Evolutionary conservation across 2,329 filamentous ascomycete genomes (phyloP).

Genomic region (Zymoseptoria passerinii): DNA sequence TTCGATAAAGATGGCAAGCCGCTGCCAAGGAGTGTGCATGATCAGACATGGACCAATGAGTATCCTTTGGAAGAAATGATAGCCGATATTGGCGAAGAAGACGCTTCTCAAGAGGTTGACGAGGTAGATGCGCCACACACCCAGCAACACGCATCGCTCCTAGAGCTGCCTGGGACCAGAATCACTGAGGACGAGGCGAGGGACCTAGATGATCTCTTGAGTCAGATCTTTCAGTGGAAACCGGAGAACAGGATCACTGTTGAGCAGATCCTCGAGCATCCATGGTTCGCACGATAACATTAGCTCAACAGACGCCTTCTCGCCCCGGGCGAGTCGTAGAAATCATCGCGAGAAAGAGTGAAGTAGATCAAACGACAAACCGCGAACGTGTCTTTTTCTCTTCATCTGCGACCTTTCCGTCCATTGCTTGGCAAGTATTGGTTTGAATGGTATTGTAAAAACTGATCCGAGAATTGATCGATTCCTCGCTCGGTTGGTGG

Average conservation of each 20-base stretch:
- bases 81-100: conserved; percentile 2
- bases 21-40: neutral
- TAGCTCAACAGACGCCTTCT: neutral
- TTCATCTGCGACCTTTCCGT: too few species aligned
- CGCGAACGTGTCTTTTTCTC: too few species aligned
- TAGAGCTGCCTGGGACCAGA: neutral
- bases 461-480: too few species aligned
- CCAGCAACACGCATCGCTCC: neutral
- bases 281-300: neutral
- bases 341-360: too few species aligned
- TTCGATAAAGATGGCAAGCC: conserved; percentile 7
- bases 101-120: neutral
- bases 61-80: conserved; percentile 4
- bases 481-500: too few species aligned
- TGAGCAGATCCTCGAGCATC: conserved; percentile 3
- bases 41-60: neutral
- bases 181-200: neutral
- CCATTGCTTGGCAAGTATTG: too few species aligned
- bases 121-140: neutral
- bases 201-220: neutral
- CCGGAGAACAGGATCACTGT: conserved; percentile 1
- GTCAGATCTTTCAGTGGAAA: neutral
- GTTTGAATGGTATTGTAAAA: too few species aligned
- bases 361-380: too few species aligned
- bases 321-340: too few species aligned